Base-by-base conservation (phyloP, 116 monocot genomes). In the Papilionanthe hybrid region DNA sequence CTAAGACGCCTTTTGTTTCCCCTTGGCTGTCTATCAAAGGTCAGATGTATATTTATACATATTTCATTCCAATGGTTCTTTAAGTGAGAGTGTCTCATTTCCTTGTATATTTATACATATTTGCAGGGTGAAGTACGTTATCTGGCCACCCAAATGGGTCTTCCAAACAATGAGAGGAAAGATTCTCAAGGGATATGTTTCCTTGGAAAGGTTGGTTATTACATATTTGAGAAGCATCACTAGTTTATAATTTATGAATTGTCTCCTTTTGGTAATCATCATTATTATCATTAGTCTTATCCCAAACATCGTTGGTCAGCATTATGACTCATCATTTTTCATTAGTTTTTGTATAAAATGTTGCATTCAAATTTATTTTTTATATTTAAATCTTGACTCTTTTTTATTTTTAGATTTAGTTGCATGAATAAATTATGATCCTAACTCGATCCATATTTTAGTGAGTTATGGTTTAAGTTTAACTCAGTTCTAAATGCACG, bases 101-200 rank as follows among this genome's bases (percentile, higher is more conserved):
- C 22, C 29, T n/a, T n/a, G n/a, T n/a, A n/a, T n/a, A n/a, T n/a
- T n/a, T n/a, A n/a, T n/a, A 74, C 50, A 22, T 28, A 63, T 83
- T 25, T 78, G 37, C 83, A 98, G 98, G 91, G 90, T 49, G 91
- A 99, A 85, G 98, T 99, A 60, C 98, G 98, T 76, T 82, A 58
- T 7, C 84, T 99, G 67, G 95, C 98, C 72, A 79, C 78, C 79
- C 6, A 81, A 55, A 77, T 99, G 95, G 78, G 88, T 75, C 92
- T 99, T 78, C 98, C 94, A 55, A 99, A 94, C 80, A 92, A 90
- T 79, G 87, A 90, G 81, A 84, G 95, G 81, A 99, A 94, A 83
- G 98, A 99, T 48, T 99, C 98, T n/a, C 98, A 99, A 84, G 98
- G 98, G 82, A 94, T 99, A 82, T 99, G 95, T 77, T 94, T 99